Percentiles rank a stretch among this genome's conserved stretches.
phyloP scores from a whole-genome alignment of 2,329 filamentous ascomycete genomes.

The Chrysoporthe puriensis region DNA sequence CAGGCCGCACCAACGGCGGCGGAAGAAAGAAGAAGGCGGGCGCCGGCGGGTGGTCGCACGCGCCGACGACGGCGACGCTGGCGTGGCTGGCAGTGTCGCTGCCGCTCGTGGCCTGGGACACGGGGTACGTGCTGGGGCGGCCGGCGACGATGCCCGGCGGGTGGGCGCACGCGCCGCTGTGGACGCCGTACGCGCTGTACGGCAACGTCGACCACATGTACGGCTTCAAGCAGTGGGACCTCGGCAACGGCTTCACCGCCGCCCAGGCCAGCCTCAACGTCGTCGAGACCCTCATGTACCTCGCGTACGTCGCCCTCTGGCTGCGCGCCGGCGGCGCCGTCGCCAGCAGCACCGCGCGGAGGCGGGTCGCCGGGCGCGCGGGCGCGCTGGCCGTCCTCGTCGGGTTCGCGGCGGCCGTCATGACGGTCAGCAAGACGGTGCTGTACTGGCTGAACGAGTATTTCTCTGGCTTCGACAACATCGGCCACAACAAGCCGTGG shows the following conservation, averaged over 20 bases:
- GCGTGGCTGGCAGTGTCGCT: conserved; percentile 76
- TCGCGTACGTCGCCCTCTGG: conserved; percentile 42
- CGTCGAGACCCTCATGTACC: conserved; percentile 42
- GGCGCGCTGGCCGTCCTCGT: conserved; percentile 52
- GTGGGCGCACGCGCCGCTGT: conserved; percentile 71
- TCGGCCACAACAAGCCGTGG: conserved; percentile 55
- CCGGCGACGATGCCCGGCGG: conserved; percentile 84
- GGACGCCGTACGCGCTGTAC: conserved; percentile 79
- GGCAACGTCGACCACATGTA: conserved; percentile 80
- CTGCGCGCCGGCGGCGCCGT: conserved; percentile 32
- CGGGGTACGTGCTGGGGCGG: conserved; percentile 75
- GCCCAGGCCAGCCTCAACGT: conserved; percentile 64
- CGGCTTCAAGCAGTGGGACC: conserved; percentile 72
- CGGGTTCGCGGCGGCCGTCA: conserved; percentile 58
- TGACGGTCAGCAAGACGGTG: conserved; percentile 66
- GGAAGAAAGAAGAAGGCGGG: conserved; percentile 6
- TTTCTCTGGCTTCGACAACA: conserved; percentile 58
- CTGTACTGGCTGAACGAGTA: conserved; percentile 64
- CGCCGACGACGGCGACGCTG: conserved; percentile 52
- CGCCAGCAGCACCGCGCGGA: conserved; percentile 33
- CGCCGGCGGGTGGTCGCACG: conserved; percentile 45
- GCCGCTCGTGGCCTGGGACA: conserved; percentile 82
- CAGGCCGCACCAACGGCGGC: background rate
- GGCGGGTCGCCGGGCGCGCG: conserved; percentile 44
- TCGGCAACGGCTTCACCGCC: conserved; percentile 72